Evolutionary conservation across 2,329 filamentous ascomycete genomes (phyloP), one percentile per base, ranked within the genome.

Genomic region (Geoglossum cookeanum): DNA sequence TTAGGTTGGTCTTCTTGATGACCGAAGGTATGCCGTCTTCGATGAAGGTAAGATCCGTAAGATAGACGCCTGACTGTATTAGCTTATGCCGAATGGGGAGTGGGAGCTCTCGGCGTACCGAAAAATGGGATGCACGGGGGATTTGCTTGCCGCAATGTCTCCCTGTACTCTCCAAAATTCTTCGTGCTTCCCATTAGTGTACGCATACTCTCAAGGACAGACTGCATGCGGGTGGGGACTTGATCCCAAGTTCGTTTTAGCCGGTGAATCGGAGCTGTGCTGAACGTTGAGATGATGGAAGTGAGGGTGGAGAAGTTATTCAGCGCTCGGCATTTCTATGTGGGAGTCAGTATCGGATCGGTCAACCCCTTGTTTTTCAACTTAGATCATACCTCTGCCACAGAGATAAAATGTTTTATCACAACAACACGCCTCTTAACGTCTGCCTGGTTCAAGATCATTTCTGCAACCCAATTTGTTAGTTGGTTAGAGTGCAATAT

Each of bases 381-480:
- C 13, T 32, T 11, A 55, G 17, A 32, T 78, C 84, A 74, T 76
- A 94, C 89, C 74, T 98, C 92, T 60, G 92, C 92, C 60, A 98
- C 89, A 42, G 87, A 81, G 59, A 98, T 89, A 72, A 97, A 98
- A 69, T 97, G 92, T 70, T 97, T 97, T 70, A 98, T 96, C 49
- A 98, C 92, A 37, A 94, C 86, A 30, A 97, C 91, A 64, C 92
- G 81, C 70, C 94, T 94, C 75, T 92, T 95, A 61, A 96, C 87
- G 68, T 98, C 92, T 64, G 84, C 80, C 70, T 98, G 92, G 0
- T 85, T 90, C 60, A 98, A 72, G 63, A 98, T 97, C 92, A 98
- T 97, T 70, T 97, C 91, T 33, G 92, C 92, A 55, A 97, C 92
- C 92, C 92, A 98, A 68, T 97, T 98, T 4, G 92, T 98, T 75